Evolutionary conservation across 345 rosid genomes (phyloP).

Genomic region (Atalantia buxifolia): DNA sequence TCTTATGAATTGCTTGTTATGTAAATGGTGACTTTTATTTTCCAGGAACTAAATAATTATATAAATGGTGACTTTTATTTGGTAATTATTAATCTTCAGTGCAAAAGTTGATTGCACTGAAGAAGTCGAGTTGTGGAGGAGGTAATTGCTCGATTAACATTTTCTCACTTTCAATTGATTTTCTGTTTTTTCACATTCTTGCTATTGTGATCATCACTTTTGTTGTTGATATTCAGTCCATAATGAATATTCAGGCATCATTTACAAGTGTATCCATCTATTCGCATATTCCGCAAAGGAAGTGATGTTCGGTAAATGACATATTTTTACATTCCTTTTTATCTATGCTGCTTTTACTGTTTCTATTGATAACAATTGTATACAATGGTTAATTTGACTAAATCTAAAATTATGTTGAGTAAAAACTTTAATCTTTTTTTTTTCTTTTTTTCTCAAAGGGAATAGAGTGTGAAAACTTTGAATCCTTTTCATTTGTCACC

Average conservation of each 20-base stretch:
- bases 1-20: neutral
- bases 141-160: conserved; percentile 42
- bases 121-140: conserved; percentile 78
- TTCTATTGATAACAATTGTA: neutral
- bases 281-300: conserved; percentile 98
- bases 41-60: conserved; percentile 86
- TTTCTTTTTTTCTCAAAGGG: too few relatives aligned
- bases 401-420: too few relatives aligned
- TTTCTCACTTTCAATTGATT: conserved; percentile 15
- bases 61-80: too few relatives aligned
- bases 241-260: conserved; percentile 61
- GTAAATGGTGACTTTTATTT: conserved; percentile 8
- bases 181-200: neutral
- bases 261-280: conserved; percentile 95
- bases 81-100: too few relatives aligned
- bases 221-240: conserved; percentile 3
- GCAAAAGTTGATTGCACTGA: conserved; percentile 82
- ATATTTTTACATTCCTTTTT: neutral
- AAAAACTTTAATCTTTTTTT: too few relatives aligned
- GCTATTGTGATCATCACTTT: neutral
- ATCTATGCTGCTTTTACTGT: neutral
- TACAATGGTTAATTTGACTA: neutral
- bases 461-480: neutral
- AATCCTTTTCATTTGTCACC: neutral
- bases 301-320: conserved; percentile 66